phyloP scores from a whole-genome alignment of 148 eudicot species.

The Camellia sinensis region DNA sequence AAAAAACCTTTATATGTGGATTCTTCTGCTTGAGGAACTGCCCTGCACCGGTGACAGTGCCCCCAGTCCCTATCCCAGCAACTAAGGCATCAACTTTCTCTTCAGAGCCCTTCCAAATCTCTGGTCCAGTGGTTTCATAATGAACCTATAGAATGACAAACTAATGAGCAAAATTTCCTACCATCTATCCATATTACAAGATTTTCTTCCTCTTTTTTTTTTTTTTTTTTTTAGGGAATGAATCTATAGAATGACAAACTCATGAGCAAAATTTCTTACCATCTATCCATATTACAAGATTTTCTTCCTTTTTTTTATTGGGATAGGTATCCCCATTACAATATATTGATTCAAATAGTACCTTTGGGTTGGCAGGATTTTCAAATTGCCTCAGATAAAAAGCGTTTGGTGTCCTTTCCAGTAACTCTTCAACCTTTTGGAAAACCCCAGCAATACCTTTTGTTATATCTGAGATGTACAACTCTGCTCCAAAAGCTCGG shows the following conservation, averaged over 20 bases:
- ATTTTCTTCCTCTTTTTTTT: neutral
- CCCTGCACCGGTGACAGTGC: constrained; percentile 76
- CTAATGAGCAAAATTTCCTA: neutral
- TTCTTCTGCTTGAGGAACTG: constrained; percentile 78
- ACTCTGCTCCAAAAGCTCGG: constrained; percentile 74
- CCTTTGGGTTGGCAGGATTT: constrained; percentile 84
- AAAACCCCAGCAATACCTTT: constrained; percentile 49
- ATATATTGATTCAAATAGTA: constrained; percentile 18
- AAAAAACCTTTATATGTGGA: constrained; percentile 62
- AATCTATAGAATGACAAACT: constrained; percentile 35
- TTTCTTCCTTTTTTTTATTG: neutral
- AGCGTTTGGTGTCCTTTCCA: constrained; percentile 59
- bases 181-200: neutral
- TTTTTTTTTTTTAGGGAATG: constrained; percentile 48
- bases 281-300: neutral
- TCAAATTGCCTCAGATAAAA: constrained; percentile 61
- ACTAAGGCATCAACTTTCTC: constrained; percentile 76
- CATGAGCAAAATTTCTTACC: neutral
- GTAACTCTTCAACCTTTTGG: constrained; percentile 48
- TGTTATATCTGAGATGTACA: constrained; percentile 48
- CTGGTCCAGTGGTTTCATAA: constrained; percentile 89
- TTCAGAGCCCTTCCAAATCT: constrained; percentile 69
- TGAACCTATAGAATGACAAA: constrained; percentile 48
- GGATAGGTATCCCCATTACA: neutral
- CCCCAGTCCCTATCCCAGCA: constrained; percentile 76